Evolutionary conservation across 345 rosid genomes (phyloP).

Genomic region (Triadica sebifera): DNA sequence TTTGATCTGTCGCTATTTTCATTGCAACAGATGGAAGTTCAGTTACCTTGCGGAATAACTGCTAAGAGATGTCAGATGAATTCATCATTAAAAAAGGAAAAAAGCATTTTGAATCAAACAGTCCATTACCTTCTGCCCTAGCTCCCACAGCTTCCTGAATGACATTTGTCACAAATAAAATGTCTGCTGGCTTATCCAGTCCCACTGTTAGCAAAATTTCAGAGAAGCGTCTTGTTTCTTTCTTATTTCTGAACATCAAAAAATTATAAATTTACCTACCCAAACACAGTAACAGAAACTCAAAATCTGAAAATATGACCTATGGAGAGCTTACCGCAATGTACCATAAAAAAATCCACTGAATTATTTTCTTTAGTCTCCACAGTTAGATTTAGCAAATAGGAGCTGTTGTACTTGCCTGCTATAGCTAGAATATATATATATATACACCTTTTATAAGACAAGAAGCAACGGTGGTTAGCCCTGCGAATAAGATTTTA

Average conservation of each 20-base stretch:
- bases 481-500: background rate
- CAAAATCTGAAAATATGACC: background rate
- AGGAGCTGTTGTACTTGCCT: slow-evolving; percentile 85
- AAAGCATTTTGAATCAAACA: background rate
- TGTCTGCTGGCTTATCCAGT: slow-evolving; percentile 25
- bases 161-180: slow-evolving; percentile 29
- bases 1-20: too few relatives aligned
- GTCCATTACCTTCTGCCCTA: slow-evolving; percentile 23
- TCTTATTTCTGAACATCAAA: slow-evolving; percentile 23
- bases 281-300: background rate
- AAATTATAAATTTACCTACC: background rate
- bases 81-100: background rate
- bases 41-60: background rate
- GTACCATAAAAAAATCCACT: background rate
- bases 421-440: slow-evolving; percentile 94
- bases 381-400: slow-evolving; percentile 71
- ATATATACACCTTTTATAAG: slow-evolving; percentile 63
- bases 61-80: background rate
- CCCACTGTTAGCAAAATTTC: slow-evolving; percentile 29
- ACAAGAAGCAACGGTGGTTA: background rate
- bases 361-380: background rate
- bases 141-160: slow-evolving; percentile 33
- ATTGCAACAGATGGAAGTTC: too few relatives aligned
- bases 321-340: background rate
- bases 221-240: slow-evolving; percentile 14